Percentiles rank a stretch among this genome's conserved stretches.
Conservation (phyloP, 805 yeast genomes). For the Metahyphopichia silvanorum region DNA sequence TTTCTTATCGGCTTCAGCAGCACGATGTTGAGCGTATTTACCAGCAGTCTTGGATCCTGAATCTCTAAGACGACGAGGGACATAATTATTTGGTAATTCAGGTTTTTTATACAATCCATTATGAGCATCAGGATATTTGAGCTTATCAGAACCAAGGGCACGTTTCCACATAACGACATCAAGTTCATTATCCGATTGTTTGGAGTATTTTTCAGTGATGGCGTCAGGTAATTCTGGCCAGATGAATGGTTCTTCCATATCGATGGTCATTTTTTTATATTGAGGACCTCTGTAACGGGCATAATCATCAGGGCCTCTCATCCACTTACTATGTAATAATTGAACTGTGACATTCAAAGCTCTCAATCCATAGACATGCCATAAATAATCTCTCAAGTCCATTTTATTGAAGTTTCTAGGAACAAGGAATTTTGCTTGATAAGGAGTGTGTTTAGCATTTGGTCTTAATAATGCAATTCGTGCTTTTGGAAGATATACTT, state of each 20-base stretch:
- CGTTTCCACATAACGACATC: conserved; percentile 50
- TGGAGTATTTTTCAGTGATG: conserved; percentile 25
- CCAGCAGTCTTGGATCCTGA: conserved; percentile 17
- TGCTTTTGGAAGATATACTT: conserved; percentile 83
- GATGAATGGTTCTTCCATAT: conserved; percentile 90
- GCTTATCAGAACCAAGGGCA: conserved; percentile 61
- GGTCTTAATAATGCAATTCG: conserved; percentile 79
- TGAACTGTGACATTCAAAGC: conserved; percentile 88
- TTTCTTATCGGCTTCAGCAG: conserved; percentile 23
- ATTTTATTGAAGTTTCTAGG: conserved; percentile 91
- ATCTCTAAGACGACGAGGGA: conserved; percentile 23
- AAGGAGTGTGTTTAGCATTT: conserved; percentile 95
- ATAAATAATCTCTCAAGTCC: conserved; percentile 91
- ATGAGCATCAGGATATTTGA: conserved; percentile 67
- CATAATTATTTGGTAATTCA: conserved; percentile 37
- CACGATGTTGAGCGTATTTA: conserved; percentile 17
- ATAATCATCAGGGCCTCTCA: conserved; percentile 48
- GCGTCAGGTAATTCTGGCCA: conserved; percentile 73
- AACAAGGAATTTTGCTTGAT: conserved; percentile 93
- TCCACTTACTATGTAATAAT: conserved; percentile 67
- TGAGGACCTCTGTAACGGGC: conserved; percentile 79
- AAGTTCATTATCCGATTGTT: conserved; percentile 46
- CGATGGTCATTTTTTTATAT: conserved; percentile 93
- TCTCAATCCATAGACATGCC: conserved; percentile 84
- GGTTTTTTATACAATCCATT: conserved; percentile 62